Conservation (phyloP, 768 basidiomycete species). For the Naganishia antarctica region DNA sequence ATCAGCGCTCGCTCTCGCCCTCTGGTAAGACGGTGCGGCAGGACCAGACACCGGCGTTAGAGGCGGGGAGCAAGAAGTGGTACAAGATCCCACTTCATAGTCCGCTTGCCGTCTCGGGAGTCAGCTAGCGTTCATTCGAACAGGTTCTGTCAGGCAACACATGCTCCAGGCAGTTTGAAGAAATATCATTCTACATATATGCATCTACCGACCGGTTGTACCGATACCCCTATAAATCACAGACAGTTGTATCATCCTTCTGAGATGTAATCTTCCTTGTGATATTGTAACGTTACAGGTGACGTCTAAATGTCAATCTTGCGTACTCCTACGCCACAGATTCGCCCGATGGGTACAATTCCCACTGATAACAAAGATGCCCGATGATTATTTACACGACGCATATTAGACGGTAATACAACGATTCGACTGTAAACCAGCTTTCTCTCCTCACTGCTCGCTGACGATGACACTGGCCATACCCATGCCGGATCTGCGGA, state of each 20-base stretch:
- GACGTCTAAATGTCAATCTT: too few species aligned
- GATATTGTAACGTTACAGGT: too few species aligned
- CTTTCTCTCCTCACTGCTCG: slow-evolving; percentile 39
- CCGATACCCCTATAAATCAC: too few species aligned
- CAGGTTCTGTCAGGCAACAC: too few species aligned
- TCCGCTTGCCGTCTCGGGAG: background rate
- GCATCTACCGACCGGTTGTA: too few species aligned
- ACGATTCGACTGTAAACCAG: slow-evolving; percentile 1
- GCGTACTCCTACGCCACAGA: too few species aligned
- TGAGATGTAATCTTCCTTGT: too few species aligned
- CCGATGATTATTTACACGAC: slow-evolving; percentile 17
- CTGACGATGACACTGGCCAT: slow-evolving; percentile 31
- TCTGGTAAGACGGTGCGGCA: background rate
- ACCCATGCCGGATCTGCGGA: slow-evolving; percentile 23
- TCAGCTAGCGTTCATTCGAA: background rate
- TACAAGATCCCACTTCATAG: slow-evolving; percentile 10
- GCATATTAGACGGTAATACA: slow-evolving; percentile 3
- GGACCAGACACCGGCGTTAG: background rate
- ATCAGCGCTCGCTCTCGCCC: background rate
- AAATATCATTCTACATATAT: too few species aligned
- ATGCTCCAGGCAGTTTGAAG: too few species aligned
- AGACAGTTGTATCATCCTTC: too few species aligned
- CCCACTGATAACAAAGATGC: background rate
- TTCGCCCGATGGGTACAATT: too few species aligned
- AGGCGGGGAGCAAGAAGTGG: background rate